A percentile compares a stretch with the other conserved stretches of the same genome.
These are phyloP conservation scores for Heliamphora exappendiculata DNA, from an alignment of 148 eudicot genomes.

Conservation along the genomic window DNA sequence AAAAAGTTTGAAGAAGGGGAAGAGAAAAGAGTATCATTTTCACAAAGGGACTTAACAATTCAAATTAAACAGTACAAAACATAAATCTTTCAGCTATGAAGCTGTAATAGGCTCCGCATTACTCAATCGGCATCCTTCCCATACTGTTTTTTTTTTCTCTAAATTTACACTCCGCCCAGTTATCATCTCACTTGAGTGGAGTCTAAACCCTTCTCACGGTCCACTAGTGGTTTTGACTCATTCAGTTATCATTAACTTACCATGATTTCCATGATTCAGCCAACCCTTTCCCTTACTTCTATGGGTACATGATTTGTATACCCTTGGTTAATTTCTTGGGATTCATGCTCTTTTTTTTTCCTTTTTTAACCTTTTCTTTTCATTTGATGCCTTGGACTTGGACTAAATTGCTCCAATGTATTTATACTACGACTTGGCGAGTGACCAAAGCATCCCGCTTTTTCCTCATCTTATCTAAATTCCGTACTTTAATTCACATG, in stretches of 20 bases:
- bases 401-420: not conserved
- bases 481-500: not conserved
- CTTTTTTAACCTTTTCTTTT: not conserved
- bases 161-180: not conserved
- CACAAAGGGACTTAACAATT: not conserved
- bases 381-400: not conserved
- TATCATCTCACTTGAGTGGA: not conserved
- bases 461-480: not conserved
- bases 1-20: too few relatives aligned
- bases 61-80: not conserved
- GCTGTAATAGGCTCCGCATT: not conserved
- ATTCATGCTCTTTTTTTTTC: not conserved
- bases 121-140: not conserved
- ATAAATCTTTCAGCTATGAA: not conserved
- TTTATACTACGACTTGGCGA: not conserved
- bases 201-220: not conserved
- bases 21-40: not conserved
- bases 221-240: not conserved
- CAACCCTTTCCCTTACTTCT: not conserved
- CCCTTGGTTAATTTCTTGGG: not conserved
- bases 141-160: not conserved
- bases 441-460: not conserved
- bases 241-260: not conserved
- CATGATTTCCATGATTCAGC: not conserved
- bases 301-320: not conserved